Evolutionary conservation across 2,329 filamentous ascomycete genomes (phyloP), one percentile per base, ranked within the genome.

Genomic region (Cladosporium sp.): DNA sequence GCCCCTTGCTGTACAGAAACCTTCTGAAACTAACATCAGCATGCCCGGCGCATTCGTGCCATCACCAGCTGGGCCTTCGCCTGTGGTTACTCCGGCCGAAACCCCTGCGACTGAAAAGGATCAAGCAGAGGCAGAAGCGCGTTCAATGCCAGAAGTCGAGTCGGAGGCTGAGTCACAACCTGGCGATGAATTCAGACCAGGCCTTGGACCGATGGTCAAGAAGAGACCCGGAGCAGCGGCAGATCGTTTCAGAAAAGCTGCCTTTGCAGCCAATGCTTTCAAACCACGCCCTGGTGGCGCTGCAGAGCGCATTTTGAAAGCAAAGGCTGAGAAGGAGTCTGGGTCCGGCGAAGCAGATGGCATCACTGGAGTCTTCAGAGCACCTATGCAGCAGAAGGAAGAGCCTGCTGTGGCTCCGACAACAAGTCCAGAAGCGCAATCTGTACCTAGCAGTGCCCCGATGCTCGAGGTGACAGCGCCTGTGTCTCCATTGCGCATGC

Each of bases 181-280:
- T 78, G 85, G 85, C 32, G 84, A 85, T 54, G 77, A 79, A 34
- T 82, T 84, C 70, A 83, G 92, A n/a, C 92, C 92, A 21, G 93
- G 92, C 0, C 84, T 96, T 7, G 92, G 92, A 0, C 92, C 93
- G 1, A 97, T 97, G 93, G 90, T 97, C 73, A 94, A 92, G 78
- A 87, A 90, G 69, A 92, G 92, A 75, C 44, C 59, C 6, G 61
- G 51, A n/a, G 87, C 86, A 68, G 89, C 89, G 0, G 87, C 87
- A 68, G 89, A 88, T 1, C 88, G 86, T 68, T 87, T 97, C 68
- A 91, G 91, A 79, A 96, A 92, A 78, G 92, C 92, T 28, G 92
- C 92, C 0, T 87, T 85, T 65, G 87, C 90, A 28, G 89, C 89
- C 12, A 85, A 80, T 65, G 86, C 86, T 21, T 98, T 98, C 80